Conservation (phyloP, 805 yeast genomes). For the Starmerella vitae region DNA sequence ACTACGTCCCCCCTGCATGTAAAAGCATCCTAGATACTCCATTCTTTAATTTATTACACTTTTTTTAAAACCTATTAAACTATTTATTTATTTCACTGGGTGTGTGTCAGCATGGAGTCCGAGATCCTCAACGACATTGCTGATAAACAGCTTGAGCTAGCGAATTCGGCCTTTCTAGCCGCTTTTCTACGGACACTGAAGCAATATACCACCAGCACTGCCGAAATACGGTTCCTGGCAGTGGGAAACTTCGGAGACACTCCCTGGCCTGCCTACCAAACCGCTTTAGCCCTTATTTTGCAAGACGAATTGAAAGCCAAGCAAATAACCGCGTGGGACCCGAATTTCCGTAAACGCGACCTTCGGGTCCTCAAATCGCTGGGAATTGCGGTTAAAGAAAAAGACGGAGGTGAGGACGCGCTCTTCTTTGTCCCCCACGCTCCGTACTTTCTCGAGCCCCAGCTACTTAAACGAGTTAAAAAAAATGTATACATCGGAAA, state of each 20-base stretch:
- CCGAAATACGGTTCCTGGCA: slow-evolving; percentile 7
- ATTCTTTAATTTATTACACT: too few species aligned
- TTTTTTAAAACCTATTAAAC: too few species aligned
- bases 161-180: slow-evolving; percentile 3
- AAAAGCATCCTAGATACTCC: too few species aligned
- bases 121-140: slow-evolving; percentile 1
- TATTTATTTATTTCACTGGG: too few species aligned
- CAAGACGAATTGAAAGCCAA: slow-evolving; percentile 1
- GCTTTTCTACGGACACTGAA: slow-evolving; percentile 1
- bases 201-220: neutral
- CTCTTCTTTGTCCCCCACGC: slow-evolving; percentile 16
- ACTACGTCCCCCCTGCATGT: too few species aligned
- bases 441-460: slow-evolving; percentile 15
- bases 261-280: slow-evolving; percentile 9
- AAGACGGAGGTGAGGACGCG: slow-evolving; percentile 2
- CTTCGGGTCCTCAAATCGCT: slow-evolving; percentile 2
- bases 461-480: slow-evolving; percentile 4
- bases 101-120: neutral
- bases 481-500: slow-evolving; percentile 12
- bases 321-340: slow-evolving; percentile 14
- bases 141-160: slow-evolving; percentile 1
- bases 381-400: slow-evolving; percentile 7
- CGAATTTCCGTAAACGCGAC: slow-evolving; percentile 9
- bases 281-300: slow-evolving; percentile 8
- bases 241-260: slow-evolving; percentile 9